Evolutionary conservation across 768 basidiomycete genomes (phyloP), one percentile per base, ranked within the genome.

Genomic region (Lactarius quietus): DNA sequence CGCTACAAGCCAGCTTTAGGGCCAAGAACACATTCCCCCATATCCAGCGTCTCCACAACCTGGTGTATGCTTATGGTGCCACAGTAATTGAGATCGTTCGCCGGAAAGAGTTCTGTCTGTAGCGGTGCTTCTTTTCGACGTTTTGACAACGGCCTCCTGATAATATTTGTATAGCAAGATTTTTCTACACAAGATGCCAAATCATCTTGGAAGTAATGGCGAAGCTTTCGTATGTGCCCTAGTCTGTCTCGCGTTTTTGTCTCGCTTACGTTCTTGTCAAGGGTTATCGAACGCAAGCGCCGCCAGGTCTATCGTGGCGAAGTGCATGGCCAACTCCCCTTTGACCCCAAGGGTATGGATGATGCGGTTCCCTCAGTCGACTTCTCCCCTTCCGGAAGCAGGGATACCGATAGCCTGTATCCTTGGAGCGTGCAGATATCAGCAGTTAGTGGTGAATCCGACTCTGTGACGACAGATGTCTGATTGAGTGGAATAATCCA

Each of bases 21-120:
- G 80, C 62, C 81, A 92, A 79, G 72, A 92, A 86, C 35, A 90
- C 89, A 64, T 98, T 98, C 73, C 82, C 89, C n/a, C 94, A 98
- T 75, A 89, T 98, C 17, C 85, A 89, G 57, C 83, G 96, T 20
- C 78, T 98, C 51, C 94, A 96, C 73, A 87, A 84, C 62, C 91
- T 98, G 85, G 75, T 95, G 1, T 95, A 93, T 72, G 93, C 92
- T 0, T 98, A 98, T 74, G 90, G 92, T 0, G 91, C 92, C 1
- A 93, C 94, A 0, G 83, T 97, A 10, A 83, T 95, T 20, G 96
- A 98, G 76, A 86, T 98, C 35, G 91, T 95, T 2, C 82, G 96
- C 64, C 81, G 96, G 61, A 92, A 92, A 70, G 93, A 96, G 73
- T 97, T 96, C 74, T 81, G 93, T 89, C 66, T 74, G 87, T 75